phyloP scores from a whole-genome alignment of 495 filamentous ascomycete genomes.

The Podospora comata region DNA sequence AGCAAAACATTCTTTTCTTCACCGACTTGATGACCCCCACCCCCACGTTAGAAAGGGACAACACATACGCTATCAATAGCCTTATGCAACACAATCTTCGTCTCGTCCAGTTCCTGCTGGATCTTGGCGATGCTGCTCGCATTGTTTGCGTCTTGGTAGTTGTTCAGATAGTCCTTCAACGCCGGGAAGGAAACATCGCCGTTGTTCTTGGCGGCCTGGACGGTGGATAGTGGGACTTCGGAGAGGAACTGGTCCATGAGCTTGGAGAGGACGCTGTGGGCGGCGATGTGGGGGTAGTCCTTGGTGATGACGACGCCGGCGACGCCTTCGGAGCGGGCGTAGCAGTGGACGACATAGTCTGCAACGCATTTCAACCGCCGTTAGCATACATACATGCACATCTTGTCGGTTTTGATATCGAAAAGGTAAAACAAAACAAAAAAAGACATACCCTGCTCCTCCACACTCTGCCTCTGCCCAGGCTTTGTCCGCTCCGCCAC shows the following conservation, averaged over 20 bases:
- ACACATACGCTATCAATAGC: slow-evolving; percentile 71
- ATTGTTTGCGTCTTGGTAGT: slow-evolving; percentile 85
- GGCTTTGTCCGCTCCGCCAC: slow-evolving; percentile 77
- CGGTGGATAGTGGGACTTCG: slow-evolving; percentile 66
- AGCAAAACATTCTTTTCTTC: neutral
- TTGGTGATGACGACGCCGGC: slow-evolving; percentile 84
- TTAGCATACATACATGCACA: neutral
- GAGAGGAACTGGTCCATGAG: slow-evolving; percentile 90
- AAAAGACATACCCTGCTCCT: slow-evolving; percentile 68
- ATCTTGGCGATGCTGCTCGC: slow-evolving; percentile 93
- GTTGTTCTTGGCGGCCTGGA: slow-evolving; percentile 52
- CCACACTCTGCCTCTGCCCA: slow-evolving; percentile 86
- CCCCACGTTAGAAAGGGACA: neutral
- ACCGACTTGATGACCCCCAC: neutral
- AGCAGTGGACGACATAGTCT: slow-evolving; percentile 86
- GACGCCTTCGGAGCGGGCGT: slow-evolving; percentile 82
- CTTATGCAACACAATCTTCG: slow-evolving; percentile 96
- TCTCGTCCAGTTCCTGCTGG: slow-evolving; percentile 95
- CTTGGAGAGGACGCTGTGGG: slow-evolving; percentile 91
- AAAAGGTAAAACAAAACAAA: no score
- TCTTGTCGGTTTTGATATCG: neutral
- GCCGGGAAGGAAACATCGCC: slow-evolving; percentile 57
- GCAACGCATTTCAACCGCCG: neutral
- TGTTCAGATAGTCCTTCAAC: slow-evolving; percentile 77
- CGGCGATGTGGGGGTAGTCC: slow-evolving; percentile 84